These are phyloP conservation scores for Plasmodium blacklocki DNA, from an alignment of 169 alveolate species.

Conservation along the genomic window DNA sequence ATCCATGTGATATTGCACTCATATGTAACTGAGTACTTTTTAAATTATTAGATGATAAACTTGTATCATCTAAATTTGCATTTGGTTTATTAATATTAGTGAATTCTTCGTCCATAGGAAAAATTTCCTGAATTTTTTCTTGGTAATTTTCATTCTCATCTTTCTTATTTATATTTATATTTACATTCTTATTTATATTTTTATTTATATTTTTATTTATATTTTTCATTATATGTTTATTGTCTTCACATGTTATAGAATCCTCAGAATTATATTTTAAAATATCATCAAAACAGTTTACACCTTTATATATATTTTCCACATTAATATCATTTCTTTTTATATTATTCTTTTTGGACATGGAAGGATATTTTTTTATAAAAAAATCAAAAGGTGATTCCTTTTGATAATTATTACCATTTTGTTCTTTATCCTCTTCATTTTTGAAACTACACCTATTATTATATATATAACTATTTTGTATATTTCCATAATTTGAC, in stretches of 20 bases:
- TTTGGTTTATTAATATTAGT: background rate
- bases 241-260: background rate
- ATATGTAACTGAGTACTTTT: slow-evolving; percentile 44
- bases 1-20: slow-evolving; percentile 24
- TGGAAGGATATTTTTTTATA: background rate
- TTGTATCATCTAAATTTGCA: slow-evolving; percentile 14
- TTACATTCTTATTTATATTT: background rate
- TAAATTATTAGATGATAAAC: slow-evolving; percentile 22
- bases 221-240: background rate
- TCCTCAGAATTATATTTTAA: slow-evolving; percentile 30
- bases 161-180: background rate
- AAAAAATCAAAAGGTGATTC: too few relatives aligned
- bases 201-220: background rate
- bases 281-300: slow-evolving; percentile 17
- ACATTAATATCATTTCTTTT: background rate
- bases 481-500: background rate
- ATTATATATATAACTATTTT: slow-evolving; percentile 2
- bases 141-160: too few relatives aligned
- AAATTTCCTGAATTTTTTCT: background rate
- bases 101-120: background rate
- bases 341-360: background rate
- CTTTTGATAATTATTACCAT: slow-evolving; percentile 30
- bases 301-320: slow-evolving; percentile 3
- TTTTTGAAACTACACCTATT: background rate
- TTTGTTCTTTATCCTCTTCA: slow-evolving; percentile 8